Percentiles rank a stretch among this genome's conserved stretches.
Evolutionary conservation across 2,329 filamentous ascomycete species (phyloP).

Genomic region (Cladosporium velox): DNA sequence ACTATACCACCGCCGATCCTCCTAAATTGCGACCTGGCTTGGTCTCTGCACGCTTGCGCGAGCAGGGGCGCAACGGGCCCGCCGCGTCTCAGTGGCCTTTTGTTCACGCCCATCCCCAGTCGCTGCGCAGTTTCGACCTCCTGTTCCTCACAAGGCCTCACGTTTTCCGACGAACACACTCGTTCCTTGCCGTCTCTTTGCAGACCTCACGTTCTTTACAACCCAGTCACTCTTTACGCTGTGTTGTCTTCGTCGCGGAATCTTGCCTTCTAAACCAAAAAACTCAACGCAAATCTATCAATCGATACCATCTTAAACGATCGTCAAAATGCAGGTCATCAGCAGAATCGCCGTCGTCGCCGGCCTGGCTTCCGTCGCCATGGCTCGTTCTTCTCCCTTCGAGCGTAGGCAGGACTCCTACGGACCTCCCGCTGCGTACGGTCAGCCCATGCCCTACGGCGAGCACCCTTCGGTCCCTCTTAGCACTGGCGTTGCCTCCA

Average conservation of each 20-base stretch:
- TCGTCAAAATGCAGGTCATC: conserved; percentile 30
- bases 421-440: conserved; percentile 25
- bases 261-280: conserved; percentile 22
- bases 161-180: conserved; percentile 30
- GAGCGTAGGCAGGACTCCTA: conserved; percentile 21
- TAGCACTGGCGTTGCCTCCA: conserved; percentile 20
- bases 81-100: conserved; percentile 12
- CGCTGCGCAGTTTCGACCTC: conserved; percentile 14
- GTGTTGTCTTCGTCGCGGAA: conserved; percentile 30
- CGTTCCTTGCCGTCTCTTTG: conserved; percentile 32
- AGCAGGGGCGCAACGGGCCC: conserved; percentile 17
- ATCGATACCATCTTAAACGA: conserved; percentile 23
- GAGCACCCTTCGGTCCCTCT: conserved; percentile 19
- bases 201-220: conserved; percentile 38
- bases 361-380: conserved; percentile 33
- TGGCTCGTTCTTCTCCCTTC: conserved; percentile 23
- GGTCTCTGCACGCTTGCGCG: conserved; percentile 18
- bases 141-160: conserved; percentile 26
- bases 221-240: conserved; percentile 36
- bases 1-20: conserved; percentile 20
- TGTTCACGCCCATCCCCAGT: conserved; percentile 20
- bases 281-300: conserved; percentile 20
- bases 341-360: conserved; percentile 36
- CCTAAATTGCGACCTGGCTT: conserved; percentile 20
- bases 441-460: conserved; percentile 22